A percentile compares a stretch with the other conserved stretches of the same genome.
phyloP scores from a whole-genome alignment of 805 yeast genomes.

The Pichia eremophila region DNA sequence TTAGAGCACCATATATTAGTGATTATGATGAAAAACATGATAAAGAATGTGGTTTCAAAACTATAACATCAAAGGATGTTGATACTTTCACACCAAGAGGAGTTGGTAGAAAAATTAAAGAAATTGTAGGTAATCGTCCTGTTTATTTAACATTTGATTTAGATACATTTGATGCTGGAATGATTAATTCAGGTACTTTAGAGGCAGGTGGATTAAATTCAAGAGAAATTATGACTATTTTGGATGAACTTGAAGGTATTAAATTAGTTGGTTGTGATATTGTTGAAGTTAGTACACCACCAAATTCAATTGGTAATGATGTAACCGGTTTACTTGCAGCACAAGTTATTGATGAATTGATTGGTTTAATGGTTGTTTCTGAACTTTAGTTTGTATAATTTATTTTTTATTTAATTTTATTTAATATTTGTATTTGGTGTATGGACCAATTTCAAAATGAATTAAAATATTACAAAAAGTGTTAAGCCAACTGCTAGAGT shows the following conservation, averaged over 20 bases:
- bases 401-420: too few species aligned
- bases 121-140: conserved; percentile 29
- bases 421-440: too few species aligned
- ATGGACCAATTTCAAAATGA: too few species aligned
- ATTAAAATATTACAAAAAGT: too few species aligned
- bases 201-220: conserved; percentile 69
- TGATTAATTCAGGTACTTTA: conserved; percentile 75
- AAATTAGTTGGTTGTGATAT: conserved; percentile 67
- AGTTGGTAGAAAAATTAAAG: conserved; percentile 29
- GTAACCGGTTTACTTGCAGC: conserved; percentile 59
- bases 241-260: conserved; percentile 52
- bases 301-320: conserved; percentile 51
- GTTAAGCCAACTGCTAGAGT: too few species aligned
- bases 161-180: conserved; percentile 64
- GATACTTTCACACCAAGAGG: conserved; percentile 31
- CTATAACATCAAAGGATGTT: conserved; percentile 38
- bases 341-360: conserved; percentile 44
- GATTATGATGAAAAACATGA: conserved; percentile 34
- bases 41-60: conserved; percentile 38
- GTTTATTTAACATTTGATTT: conserved; percentile 41
- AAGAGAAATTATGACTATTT: conserved; percentile 49
- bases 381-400: conserved; percentile 3
- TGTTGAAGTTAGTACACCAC: conserved; percentile 60
- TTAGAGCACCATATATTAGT: conserved; percentile 50
- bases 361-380: conserved; percentile 36